phyloP scores from a whole-genome alignment of 2,329 filamentous ascomycete genomes.

The Aureobasidium sp. region DNA sequence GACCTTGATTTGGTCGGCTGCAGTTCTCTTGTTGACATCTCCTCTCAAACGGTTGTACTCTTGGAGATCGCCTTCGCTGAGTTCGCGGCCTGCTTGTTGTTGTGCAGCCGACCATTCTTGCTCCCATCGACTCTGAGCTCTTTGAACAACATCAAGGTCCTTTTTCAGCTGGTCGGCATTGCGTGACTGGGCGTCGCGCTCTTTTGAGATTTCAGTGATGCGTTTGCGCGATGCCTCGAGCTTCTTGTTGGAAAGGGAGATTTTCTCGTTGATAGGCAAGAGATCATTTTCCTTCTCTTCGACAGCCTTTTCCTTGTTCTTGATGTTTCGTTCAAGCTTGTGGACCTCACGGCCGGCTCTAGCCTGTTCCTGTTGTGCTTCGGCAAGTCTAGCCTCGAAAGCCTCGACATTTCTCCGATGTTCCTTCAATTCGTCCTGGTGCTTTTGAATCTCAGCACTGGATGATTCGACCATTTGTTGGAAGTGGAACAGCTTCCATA shows the following conservation, averaged over 20 bases:
- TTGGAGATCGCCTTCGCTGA: slow-evolving; percentile 78
- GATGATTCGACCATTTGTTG: slow-evolving; percentile 91
- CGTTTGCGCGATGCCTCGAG: slow-evolving; percentile 61
- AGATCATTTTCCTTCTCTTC: slow-evolving; percentile 80
- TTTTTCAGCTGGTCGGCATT: slow-evolving; percentile 69
- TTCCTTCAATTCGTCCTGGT: slow-evolving; percentile 92
- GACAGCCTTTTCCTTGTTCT: slow-evolving; percentile 75
- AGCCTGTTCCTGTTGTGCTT: slow-evolving; percentile 75
- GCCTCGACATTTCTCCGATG: slow-evolving; percentile 80
- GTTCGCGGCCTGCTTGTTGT: slow-evolving; percentile 76
- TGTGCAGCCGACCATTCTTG: slow-evolving; percentile 77
- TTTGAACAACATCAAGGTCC: slow-evolving; percentile 76
- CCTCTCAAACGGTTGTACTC: slow-evolving; percentile 81
- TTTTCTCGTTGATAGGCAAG: slow-evolving; percentile 87
- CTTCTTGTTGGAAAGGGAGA: slow-evolving; percentile 67
- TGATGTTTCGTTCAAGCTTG: slow-evolving; percentile 80
- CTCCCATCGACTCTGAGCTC: slow-evolving; percentile 82
- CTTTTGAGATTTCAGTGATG: slow-evolving; percentile 64
- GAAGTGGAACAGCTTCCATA: slow-evolving; percentile 96
- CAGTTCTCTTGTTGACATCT: slow-evolving; percentile 76
- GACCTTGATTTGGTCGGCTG: slow-evolving; percentile 72
- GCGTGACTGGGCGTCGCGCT: slow-evolving; percentile 64
- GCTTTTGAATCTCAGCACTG: slow-evolving; percentile 79
- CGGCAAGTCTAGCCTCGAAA: slow-evolving; percentile 72
- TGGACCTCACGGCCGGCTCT: slow-evolving; percentile 67